Conservation (phyloP, 306 rosid genomes). For the Quillaja saponaria region DNA sequence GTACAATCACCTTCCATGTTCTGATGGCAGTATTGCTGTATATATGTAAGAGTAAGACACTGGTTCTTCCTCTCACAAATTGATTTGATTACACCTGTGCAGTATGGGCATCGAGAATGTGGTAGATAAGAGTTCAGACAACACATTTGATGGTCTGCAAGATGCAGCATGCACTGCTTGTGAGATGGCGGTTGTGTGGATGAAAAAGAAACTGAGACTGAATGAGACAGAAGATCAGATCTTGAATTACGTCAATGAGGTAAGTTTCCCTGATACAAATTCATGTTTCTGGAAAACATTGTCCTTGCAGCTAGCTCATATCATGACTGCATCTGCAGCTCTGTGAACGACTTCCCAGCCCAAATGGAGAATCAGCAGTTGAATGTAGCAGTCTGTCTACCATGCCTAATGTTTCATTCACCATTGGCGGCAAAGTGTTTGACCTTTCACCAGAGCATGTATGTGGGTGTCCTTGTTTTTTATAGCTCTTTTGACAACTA, state of each 20-base stretch:
- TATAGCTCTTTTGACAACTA: neutral
- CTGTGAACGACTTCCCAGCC: constrained; percentile 56
- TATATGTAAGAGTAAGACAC: neutral
- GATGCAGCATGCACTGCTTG: constrained; percentile 68
- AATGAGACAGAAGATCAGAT: constrained; percentile 55
- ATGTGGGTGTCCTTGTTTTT: constrained; percentile 17
- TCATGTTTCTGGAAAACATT: neutral
- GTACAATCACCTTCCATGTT: constrained; percentile 30
- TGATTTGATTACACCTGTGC: constrained; percentile 17
- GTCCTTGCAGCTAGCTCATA: constrained; percentile 17
- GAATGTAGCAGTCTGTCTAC: constrained; percentile 49
- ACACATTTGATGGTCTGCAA: constrained; percentile 31
- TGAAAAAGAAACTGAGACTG: constrained; percentile 47
- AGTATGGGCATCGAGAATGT: constrained; percentile 57
- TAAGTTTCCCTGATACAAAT: constrained; percentile 12
- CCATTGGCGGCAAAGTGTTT: constrained; percentile 59
- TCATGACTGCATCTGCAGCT: constrained; percentile 43
- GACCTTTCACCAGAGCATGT: constrained; percentile 56
- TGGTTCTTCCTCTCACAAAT: neutral
- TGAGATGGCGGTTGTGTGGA: constrained; percentile 80
- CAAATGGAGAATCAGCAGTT: constrained; percentile 54
- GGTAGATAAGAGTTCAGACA: constrained; percentile 42
- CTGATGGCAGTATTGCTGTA: neutral
- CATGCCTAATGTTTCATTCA: constrained; percentile 64
- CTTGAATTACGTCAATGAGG: constrained; percentile 54